Base-by-base conservation (phyloP, 192 early-diverging fungal species). In the Dimargaris cristalligena region DNA sequence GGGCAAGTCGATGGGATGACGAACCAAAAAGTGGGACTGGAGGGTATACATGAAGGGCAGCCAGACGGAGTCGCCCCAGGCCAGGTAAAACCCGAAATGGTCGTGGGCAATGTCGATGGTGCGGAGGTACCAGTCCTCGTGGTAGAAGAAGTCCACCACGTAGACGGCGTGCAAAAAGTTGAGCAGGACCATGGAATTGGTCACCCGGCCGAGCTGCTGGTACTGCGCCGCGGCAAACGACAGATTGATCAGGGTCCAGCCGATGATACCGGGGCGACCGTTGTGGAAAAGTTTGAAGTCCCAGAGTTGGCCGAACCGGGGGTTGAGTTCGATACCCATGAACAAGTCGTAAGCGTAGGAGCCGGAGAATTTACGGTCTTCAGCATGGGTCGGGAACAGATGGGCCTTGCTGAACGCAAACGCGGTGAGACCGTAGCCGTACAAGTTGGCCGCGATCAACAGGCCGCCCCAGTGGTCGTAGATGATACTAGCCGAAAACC, bases 271-370 rank as follows among this genome's bases (percentile, higher is more conserved):
- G 33, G 84, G 87, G 29, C 87, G 77, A 31, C 87, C 87, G 60
- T 87, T 87, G 72, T 86, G 83, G 70, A 87, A 89, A 6, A 89
- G 73, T 69, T 89, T 89, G 67, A 87, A 89, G 69, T 89, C 87
- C 61, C 80, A 87, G 52, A 69, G 66, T 65, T 85, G 69, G 44
- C 87, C 87, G 59, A 86, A 61, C 30, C 87, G 73, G 35, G 85
- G 87, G 72, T 89, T 89, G 65, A 87, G 82, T 64, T 89, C 87
- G 67, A 89, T 84, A 49, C 87, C 87, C 80, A 84, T 83, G 59
- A 84, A 78, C 28, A 87, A 52, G 70, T 89, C 82, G 68, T 87
- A 89, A 52, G 84, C 73, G 38, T 76, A 63, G n/a, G 77, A 80
- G 25, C 77, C 77, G 0, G 83, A 82, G 69, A 87, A 85, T 65